Conservation (phyloP, 768 basidiomycete species). For the Pisolithus orientalis region DNA sequence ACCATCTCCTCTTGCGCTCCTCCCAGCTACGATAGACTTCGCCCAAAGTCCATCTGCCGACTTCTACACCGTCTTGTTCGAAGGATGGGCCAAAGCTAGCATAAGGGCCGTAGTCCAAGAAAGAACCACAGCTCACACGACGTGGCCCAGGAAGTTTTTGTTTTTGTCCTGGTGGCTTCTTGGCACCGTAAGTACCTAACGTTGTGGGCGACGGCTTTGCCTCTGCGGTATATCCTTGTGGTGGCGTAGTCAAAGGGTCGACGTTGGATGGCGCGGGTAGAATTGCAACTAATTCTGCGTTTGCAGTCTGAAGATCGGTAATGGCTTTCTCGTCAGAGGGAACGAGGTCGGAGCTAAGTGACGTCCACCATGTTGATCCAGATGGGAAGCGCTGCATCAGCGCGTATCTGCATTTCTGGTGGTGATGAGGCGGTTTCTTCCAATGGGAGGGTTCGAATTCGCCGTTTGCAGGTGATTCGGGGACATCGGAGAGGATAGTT, state of each 20-base stretch:
- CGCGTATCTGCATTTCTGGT: constrained; percentile 53
- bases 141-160: constrained; percentile 44
- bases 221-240: neutral
- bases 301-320: constrained; percentile 50
- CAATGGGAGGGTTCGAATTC: constrained; percentile 19
- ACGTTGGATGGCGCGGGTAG: constrained; percentile 51
- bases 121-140: constrained; percentile 55
- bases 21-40: constrained; percentile 51
- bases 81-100: constrained; percentile 75
- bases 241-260: constrained; percentile 26
- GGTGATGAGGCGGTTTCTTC: constrained; percentile 23
- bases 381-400: constrained; percentile 74
- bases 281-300: constrained; percentile 73
- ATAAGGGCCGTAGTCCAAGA: constrained; percentile 74
- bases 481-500: constrained; percentile 32
- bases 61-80: constrained; percentile 69
- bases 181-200: constrained; percentile 51
- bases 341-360: constrained; percentile 45
- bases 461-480: constrained; percentile 17
- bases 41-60: constrained; percentile 57
- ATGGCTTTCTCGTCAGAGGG: constrained; percentile 34
- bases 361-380: constrained; percentile 70
- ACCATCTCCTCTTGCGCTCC: constrained; percentile 32
- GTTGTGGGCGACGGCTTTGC: constrained; percentile 30
- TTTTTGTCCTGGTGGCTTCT: constrained; percentile 35